phyloP scores from a whole-genome alignment of 345 rosid genomes.

The Salix udensis region DNA sequence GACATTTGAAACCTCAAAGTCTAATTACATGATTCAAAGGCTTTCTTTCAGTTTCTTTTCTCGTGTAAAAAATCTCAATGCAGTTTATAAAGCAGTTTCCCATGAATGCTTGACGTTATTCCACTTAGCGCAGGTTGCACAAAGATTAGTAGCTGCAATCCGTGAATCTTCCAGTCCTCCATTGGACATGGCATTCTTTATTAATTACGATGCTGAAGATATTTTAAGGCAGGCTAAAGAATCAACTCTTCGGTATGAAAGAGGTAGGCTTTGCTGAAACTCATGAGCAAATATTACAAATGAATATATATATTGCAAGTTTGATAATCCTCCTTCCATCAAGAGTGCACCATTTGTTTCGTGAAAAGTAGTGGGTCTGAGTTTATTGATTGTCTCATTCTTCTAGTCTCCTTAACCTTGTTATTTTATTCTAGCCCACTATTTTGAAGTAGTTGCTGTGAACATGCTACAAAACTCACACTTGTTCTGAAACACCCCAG shows the following conservation, averaged over 20 bases:
- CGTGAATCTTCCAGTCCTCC: conserved; percentile 37
- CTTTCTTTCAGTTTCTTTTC: not conserved
- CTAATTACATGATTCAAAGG: not conserved
- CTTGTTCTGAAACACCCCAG: conserved; percentile 22
- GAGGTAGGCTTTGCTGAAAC: conserved; percentile 34
- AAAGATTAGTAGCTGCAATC: conserved; percentile 43
- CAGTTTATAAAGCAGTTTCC: not conserved
- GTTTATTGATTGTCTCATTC: not conserved
- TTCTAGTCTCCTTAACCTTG: no score
- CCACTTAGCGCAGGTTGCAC: conserved; percentile 43
- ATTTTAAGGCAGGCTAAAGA: conserved; percentile 55
- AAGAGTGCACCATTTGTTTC: not conserved
- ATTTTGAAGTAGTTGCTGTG: not conserved
- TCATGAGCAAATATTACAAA: not conserved
- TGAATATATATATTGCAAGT: not conserved
- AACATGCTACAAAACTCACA: not conserved
- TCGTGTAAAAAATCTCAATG: not conserved
- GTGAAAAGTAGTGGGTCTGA: not conserved
- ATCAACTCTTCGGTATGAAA: conserved; percentile 50
- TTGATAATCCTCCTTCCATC: not conserved
- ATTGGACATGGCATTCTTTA: conserved; percentile 58
- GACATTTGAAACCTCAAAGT: not conserved
- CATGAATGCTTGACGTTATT: not conserved
- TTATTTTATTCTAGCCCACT: not conserved
- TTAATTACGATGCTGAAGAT: conserved; percentile 40